Conservation (phyloP, 1,139 yeast genomes). For the Kodamaea alishanica region DNA sequence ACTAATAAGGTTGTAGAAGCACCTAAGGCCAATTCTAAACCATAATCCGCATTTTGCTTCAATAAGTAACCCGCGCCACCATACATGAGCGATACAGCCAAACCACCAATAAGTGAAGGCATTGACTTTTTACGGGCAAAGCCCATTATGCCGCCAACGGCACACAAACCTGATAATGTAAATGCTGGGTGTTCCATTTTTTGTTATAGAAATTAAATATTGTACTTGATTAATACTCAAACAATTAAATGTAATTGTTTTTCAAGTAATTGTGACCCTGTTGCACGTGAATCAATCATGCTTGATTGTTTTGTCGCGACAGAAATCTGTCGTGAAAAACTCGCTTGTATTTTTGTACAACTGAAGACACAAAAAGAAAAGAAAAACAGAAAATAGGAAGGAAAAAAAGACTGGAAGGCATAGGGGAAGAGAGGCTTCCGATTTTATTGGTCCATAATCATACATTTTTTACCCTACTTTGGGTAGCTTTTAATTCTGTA, state of each 20-base stretch:
- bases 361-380: background rate
- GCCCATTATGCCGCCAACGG: slow-evolving; percentile 73
- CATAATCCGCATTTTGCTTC: slow-evolving; percentile 69
- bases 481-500: no score
- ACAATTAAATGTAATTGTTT: background rate
- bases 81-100: slow-evolving; percentile 63
- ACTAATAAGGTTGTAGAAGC: slow-evolving; percentile 61
- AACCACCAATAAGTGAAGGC: slow-evolving; percentile 80
- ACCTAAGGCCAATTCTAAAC: slow-evolving; percentile 75
- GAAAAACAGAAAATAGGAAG: background rate
- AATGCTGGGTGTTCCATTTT: slow-evolving; percentile 74
- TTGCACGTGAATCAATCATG: no score
- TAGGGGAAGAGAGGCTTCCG: background rate
- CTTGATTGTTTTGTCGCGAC: background rate
- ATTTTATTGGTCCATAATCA: no score
- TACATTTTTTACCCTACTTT: no score
- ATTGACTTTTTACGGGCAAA: slow-evolving; percentile 68
- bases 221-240: background rate
- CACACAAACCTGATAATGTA: slow-evolving; percentile 70
- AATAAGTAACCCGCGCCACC: slow-evolving; percentile 78
- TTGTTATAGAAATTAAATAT: background rate
- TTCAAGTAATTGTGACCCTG: no score
- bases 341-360: background rate
- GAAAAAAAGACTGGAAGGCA: background rate
- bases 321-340: background rate